Conservation (phyloP, 2,329 filamentous ascomycete species). For the Elsinoe ampelina region DNA sequence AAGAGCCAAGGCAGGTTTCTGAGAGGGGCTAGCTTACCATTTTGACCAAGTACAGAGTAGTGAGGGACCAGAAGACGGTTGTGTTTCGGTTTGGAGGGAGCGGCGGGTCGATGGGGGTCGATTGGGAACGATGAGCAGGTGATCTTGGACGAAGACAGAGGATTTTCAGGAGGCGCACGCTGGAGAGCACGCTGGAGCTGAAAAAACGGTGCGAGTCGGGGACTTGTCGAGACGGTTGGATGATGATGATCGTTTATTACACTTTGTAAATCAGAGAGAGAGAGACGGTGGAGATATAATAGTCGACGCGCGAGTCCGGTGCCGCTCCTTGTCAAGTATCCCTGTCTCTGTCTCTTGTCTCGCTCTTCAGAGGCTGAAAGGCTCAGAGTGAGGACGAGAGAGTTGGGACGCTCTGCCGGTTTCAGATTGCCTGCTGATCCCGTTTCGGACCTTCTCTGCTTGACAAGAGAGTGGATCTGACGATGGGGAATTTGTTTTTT, state of each 20-base stretch:
- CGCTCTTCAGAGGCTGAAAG: no score
- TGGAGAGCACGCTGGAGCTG: background rate
- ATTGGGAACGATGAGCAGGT: background rate
- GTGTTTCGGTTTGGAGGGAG: constrained; percentile 1
- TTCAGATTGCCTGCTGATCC: constrained; percentile 7
- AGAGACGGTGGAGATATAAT: background rate
- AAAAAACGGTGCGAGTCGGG: background rate
- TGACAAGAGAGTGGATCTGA: constrained; percentile 6
- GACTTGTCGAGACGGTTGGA: background rate
- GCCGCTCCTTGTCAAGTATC: background rate
- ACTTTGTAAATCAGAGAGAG: no score
- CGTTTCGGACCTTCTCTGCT: background rate
- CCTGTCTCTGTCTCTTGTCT: constrained; percentile 1
- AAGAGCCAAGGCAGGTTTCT: background rate
- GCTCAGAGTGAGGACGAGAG: no score
- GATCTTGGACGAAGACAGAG: background rate
- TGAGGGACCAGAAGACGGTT: background rate
- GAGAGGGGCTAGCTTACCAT: constrained; percentile 12
- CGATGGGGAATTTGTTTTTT: background rate
- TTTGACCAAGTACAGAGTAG: constrained; percentile 4
- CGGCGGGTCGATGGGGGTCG: no score
- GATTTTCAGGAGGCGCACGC: constrained; percentile 17
- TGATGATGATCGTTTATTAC: no score
- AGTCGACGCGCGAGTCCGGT: background rate
- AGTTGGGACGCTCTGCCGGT: background rate